Conservation (phyloP, 257 asterid species). For the Ehretia macrophylla region DNA sequence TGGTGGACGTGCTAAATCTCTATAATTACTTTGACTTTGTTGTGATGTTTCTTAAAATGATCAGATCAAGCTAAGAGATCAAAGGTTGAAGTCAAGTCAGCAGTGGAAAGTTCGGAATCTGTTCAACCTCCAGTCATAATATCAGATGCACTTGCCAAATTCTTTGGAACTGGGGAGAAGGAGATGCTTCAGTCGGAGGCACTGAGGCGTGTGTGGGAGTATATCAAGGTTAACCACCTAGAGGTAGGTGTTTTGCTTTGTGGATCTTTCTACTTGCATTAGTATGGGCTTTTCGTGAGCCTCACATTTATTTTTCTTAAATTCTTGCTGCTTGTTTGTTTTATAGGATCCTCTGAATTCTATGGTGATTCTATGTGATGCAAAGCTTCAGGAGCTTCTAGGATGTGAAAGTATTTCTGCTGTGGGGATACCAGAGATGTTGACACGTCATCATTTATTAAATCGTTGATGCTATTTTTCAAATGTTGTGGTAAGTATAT, state of each 20-base stretch:
- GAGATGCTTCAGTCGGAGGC: slow-evolving; percentile 59
- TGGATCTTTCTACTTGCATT: background rate
- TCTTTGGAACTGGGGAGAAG: slow-evolving; percentile 46
- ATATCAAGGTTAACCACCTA: slow-evolving; percentile 60
- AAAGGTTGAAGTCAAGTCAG: slow-evolving; percentile 38
- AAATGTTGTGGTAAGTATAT: too few species aligned
- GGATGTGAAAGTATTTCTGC: too few species aligned
- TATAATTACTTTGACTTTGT: background rate
- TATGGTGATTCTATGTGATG: too few species aligned
- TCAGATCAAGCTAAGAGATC: slow-evolving; percentile 47
- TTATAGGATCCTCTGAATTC: too few species aligned
- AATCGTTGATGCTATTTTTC: too few species aligned
- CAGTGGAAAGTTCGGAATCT: slow-evolving; percentile 21
- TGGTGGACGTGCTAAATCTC: background rate
- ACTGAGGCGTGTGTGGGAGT: slow-evolving; percentile 60
- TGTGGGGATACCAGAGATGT: too few species aligned
- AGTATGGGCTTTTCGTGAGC: too few species aligned
- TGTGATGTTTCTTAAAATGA: slow-evolving; percentile 24
- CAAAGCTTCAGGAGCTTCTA: too few species aligned
- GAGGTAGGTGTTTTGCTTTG: slow-evolving; percentile 39
- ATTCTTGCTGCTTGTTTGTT: too few species aligned
- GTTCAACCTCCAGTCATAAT: slow-evolving; percentile 31
- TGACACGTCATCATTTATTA: too few species aligned
- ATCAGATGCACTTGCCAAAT: slow-evolving; percentile 59
- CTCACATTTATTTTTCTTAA: too few species aligned